Base-by-base conservation (phyloP, 768 basidiomycete genomes). In the Phanerochaete sordida region DNA sequence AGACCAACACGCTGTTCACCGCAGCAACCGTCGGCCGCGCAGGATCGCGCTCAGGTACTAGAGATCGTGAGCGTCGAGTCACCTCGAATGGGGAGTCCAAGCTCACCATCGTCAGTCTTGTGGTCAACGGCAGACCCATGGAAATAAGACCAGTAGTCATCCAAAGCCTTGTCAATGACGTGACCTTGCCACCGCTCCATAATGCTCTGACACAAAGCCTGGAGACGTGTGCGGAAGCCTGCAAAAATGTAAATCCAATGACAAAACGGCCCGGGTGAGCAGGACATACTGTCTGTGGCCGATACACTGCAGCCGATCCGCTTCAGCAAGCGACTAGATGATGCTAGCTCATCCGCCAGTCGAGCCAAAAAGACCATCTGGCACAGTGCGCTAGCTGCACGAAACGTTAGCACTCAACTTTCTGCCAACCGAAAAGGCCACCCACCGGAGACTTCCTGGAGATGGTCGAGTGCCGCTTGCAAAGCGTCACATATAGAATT, bases 161-260 rank as follows among this genome's bases (percentile, higher is more conserved):
- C 39, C 23, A 49, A 24, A 2, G 43, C 46, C 33, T 23, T 54
- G 55, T 28, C 62, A 50, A 84, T 72, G n/a, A 74, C 74, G 52
- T 73, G 64, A 30, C 76, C 70, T 65, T 79, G 77, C 90, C 90
- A 90, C 48, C 74, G 76, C 59, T 78, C 73, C 60, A 86, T 72
- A 12, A 82, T 77, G 26, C 68, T 74, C 48, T 79, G 71, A 62
- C 82, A 79, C 6, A 87, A 66, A 1, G 66, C 67, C 28, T 69
- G 63, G 44, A 79, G 69, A 37, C 76, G 72, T 35, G 72, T 67
- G 61, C 76, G 78, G 69, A 89, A 86, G 37, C 74, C 89, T 89
- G 55, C 13, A 26, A 46, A n/a, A 8, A 33, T 31, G 26, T n/a
- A 15, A 27, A 37, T 57, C 49, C 8, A 33, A 60, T 45, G 19